These are phyloP conservation scores for Boletus barrowsii DNA, from an alignment of 768 basidiomycete species.

Conservation along the genomic window DNA sequence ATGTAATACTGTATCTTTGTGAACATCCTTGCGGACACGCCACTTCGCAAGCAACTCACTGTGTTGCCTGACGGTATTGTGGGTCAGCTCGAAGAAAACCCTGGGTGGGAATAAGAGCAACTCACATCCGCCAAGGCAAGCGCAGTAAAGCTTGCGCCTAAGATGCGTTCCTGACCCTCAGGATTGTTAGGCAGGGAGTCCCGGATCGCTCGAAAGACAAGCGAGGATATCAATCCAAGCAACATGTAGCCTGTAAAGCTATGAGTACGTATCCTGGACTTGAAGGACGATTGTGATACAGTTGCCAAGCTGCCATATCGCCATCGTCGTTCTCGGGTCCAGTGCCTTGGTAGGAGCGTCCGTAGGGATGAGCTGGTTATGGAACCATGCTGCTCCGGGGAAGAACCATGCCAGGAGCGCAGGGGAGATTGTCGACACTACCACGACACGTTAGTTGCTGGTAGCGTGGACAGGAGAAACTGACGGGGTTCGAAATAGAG, in stretches of 20 bases:
- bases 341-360: conserved; percentile 25
- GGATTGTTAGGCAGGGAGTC: conserved; percentile 57
- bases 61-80: conserved; percentile 45
- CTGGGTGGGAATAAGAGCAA: background rate
- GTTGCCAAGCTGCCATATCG: conserved; percentile 65
- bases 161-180: conserved; percentile 62
- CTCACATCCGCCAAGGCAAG: conserved; percentile 72
- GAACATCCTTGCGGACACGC: background rate
- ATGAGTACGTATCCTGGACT: background rate
- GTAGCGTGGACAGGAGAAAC: conserved; percentile 6
- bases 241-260: conserved; percentile 52
- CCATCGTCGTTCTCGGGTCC: conserved; percentile 55
- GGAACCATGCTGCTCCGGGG: conserved; percentile 66
- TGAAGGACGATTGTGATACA: conserved; percentile 38
- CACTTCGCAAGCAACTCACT: conserved; percentile 41
- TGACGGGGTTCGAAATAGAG: conserved; percentile 64
- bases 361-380: conserved; percentile 59
- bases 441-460: conserved; percentile 14
- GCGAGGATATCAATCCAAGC: conserved; percentile 58
- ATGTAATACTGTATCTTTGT: conserved; percentile 46
- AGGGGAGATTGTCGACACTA: conserved; percentile 52
- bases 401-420: conserved; percentile 47
- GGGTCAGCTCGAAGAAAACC: background rate
- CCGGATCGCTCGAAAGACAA: conserved; percentile 65
- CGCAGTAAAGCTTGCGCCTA: conserved; percentile 60